phyloP scores from a whole-genome alignment of 2,329 filamentous ascomycete species.

The Aspergillus aculeatus region DNA sequence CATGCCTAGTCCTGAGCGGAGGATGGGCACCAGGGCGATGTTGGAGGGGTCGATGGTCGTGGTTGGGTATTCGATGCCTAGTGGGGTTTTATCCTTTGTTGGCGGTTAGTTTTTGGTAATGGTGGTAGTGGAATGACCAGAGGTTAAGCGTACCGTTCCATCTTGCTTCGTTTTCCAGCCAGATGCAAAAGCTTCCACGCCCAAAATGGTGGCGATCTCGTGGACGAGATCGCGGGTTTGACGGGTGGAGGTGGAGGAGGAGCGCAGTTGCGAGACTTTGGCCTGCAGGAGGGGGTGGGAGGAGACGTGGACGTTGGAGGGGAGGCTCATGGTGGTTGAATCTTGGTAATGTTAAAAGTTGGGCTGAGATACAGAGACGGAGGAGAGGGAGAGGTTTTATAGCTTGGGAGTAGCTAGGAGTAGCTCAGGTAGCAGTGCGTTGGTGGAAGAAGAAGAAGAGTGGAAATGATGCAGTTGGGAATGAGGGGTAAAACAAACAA shows the following conservation, averaged over 20 bases:
- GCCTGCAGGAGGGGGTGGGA: constrained; percentile 79
- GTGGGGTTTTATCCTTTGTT: constrained; percentile 68
- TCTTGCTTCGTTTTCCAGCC: constrained; percentile 58
- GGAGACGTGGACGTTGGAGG: constrained; percentile 69
- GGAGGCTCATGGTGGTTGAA: constrained; percentile 37
- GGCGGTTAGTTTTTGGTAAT: neutral
- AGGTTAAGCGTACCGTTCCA: constrained; percentile 59
- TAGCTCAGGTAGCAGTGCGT: neutral
- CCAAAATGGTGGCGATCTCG: constrained; percentile 80
- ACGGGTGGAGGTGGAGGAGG: constrained; percentile 64
- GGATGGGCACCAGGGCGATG: constrained; percentile 83
- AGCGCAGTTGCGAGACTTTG: constrained; percentile 88
- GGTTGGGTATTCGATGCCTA: constrained; percentile 73
- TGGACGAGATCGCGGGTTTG: constrained; percentile 81
- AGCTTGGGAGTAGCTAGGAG: neutral
- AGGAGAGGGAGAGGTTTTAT: constrained; percentile 3
- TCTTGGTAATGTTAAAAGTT: neutral
- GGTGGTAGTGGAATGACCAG: neutral
- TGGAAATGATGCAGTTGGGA: neutral
- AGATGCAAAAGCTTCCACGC: constrained; percentile 72
- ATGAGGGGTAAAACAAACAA: neutral
- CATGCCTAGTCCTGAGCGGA: constrained; percentile 91
- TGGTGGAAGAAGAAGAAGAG: neutral
- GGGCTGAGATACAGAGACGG: neutral
- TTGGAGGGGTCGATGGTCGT: constrained; percentile 62